A percentile compares a stretch with the other conserved stretches of the same genome.
These are phyloP conservation scores for Centaurea solstitialis DNA, from an alignment of 129 eudicot species.

Conservation along the genomic window DNA sequence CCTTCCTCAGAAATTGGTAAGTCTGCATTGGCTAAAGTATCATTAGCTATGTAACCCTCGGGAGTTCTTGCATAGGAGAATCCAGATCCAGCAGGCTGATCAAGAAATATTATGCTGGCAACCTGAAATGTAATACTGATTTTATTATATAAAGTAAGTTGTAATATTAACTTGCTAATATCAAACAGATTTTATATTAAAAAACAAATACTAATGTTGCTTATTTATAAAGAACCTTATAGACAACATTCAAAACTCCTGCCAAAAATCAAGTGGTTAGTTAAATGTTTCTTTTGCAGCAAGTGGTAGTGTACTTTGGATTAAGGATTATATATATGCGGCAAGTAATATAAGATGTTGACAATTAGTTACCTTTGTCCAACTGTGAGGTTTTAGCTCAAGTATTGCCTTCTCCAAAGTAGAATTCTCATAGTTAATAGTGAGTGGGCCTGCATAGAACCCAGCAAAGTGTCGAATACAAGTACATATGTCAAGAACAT, in stretches of 20 bases:
- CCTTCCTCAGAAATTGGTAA: constrained; percentile 34
- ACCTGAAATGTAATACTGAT: constrained; percentile 16
- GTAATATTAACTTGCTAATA: neutral
- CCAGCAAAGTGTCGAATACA: neutral
- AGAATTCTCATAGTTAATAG: neutral
- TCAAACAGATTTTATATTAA: neutral
- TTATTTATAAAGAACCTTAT: neutral
- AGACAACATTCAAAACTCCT: neutral
- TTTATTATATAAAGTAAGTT: neutral
- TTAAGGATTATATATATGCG: neutral
- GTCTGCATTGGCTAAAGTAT: constrained; percentile 4
- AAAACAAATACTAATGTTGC: neutral
- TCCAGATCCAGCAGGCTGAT: constrained; percentile 35
- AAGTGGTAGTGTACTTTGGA: neutral
- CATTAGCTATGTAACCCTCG: constrained; percentile 10
- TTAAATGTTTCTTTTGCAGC: neutral
- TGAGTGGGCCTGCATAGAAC: constrained; percentile 13
- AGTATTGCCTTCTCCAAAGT: constrained; percentile 16
- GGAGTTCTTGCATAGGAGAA: constrained; percentile 35
- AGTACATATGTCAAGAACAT: neutral
- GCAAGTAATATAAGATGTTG: neutral
- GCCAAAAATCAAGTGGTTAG: neutral
- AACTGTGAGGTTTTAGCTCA: constrained; percentile 7
- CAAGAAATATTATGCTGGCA: constrained; percentile 31
- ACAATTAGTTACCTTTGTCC: constrained; percentile 19